These are phyloP conservation scores for Solanum bulbocastanum DNA, from an alignment of 257 asterid species.

Conservation along the genomic window DNA sequence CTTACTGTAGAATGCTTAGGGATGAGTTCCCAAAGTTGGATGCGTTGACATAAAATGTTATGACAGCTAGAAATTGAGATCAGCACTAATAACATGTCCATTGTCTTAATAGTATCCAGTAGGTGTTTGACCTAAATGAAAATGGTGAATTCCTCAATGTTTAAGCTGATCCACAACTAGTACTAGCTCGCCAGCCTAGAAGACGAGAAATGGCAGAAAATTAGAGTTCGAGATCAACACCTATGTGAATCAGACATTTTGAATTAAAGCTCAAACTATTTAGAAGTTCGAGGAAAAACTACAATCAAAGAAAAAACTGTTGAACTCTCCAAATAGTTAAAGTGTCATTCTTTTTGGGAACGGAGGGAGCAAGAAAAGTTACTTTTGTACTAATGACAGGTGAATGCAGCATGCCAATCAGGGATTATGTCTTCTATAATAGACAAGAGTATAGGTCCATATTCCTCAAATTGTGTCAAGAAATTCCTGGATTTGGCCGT, in stretches of 20 bases:
- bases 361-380: neutral
- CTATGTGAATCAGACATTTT: neutral
- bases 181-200: neutral
- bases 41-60: neutral
- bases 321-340: neutral
- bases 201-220: neutral
- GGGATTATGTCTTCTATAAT: slow-evolving; percentile 16
- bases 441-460: slow-evolving; percentile 19
- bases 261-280: neutral
- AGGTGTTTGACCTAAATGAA: neutral
- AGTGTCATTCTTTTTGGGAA: neutral
- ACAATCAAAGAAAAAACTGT: neutral
- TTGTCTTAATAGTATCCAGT: neutral
- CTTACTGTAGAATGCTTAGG: neutral
- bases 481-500: slow-evolving; percentile 19
- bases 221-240: neutral
- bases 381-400: neutral
- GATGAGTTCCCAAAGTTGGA: neutral
- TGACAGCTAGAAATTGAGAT: neutral
- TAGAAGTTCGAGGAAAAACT: neutral
- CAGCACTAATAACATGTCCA: neutral
- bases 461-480: slow-evolving; percentile 21
- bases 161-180: neutral
- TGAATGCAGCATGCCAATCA: neutral
- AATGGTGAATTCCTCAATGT: neutral